Conservation (phyloP, 2,329 filamentous ascomycete species). For the Apiospora marii region DNA sequence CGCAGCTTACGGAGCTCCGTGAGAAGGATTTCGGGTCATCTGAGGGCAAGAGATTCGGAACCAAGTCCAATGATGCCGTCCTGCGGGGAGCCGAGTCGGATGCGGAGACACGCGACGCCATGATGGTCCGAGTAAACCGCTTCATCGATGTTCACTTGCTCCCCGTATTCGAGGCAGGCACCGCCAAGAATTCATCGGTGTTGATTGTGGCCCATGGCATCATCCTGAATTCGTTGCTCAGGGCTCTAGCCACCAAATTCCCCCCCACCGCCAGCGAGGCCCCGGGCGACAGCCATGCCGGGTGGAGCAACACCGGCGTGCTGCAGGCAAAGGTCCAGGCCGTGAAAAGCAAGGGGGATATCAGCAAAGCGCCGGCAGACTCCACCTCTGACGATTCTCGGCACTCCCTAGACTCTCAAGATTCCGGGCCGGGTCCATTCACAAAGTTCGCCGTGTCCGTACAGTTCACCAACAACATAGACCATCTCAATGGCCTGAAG, state of each 20-base stretch:
- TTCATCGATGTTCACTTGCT: constrained; percentile 73
- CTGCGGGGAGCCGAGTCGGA: constrained; percentile 35
- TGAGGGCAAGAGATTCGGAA: constrained; percentile 69
- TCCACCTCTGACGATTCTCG: neutral
- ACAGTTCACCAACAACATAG: constrained; percentile 69
- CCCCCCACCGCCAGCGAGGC: constrained; percentile 35
- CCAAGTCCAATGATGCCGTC: constrained; percentile 49
- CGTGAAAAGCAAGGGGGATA: neutral
- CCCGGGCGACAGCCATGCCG: constrained; percentile 33
- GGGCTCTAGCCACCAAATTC: constrained; percentile 65
- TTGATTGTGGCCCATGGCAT: constrained; percentile 86
- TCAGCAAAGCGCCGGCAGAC: neutral
- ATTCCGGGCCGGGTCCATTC: constrained; percentile 24
- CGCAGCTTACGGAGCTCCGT: constrained; percentile 60
- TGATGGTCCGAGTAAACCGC: constrained; percentile 67
- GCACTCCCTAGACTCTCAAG: neutral
- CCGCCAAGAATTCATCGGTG: constrained; percentile 50
- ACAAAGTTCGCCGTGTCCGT: constrained; percentile 51
- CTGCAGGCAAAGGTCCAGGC: constrained; percentile 37
- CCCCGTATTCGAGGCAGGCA: constrained; percentile 56
- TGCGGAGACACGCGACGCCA: constrained; percentile 71
- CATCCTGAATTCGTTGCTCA: constrained; percentile 75
- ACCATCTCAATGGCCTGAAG: constrained; percentile 77
- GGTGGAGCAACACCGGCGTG: constrained; percentile 61
- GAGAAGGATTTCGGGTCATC: constrained; percentile 79